Evolutionary conservation across 2,329 filamentous ascomycete genomes (phyloP).

Genomic region (Dactylellina haptotyla): DNA sequence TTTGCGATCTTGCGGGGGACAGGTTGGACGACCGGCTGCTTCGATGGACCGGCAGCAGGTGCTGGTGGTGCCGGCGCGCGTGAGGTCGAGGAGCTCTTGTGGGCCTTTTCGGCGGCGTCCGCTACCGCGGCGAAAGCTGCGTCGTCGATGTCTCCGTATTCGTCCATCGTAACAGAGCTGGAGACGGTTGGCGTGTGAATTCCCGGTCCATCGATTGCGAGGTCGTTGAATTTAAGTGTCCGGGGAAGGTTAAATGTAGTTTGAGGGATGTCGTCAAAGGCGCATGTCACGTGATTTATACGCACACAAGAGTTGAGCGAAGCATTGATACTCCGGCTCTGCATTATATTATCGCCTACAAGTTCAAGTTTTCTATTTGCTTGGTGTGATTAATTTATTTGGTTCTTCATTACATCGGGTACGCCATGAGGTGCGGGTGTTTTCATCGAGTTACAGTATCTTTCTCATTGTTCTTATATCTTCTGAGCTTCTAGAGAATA

Average conservation of each 20-base stretch:
- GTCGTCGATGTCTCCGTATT: constrained; percentile 69
- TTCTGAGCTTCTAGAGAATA: constrained; percentile 37
- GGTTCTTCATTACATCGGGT: constrained; percentile 47
- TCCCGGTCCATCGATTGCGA: constrained; percentile 14
- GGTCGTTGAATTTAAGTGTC: not conserved
- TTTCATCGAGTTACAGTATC: constrained; percentile 54
- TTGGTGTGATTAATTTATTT: constrained; percentile 30
- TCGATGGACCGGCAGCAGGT: constrained; percentile 59
- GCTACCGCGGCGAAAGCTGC: constrained; percentile 69
- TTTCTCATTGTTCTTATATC: constrained; percentile 49
- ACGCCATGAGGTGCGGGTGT: constrained; percentile 36
- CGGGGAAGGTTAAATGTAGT: not conserved
- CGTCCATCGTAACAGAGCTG: constrained; percentile 60
- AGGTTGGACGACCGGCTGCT: constrained; percentile 50
- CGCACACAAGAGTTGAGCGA: no score
- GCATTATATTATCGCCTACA: not conserved
- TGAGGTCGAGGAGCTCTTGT: constrained; percentile 53
- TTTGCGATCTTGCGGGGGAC: constrained; percentile 54
- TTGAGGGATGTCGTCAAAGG: constrained; percentile 35
- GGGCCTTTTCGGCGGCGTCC: constrained; percentile 62
- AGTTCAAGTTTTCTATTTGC: not conserved
- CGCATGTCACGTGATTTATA: constrained; percentile 24
- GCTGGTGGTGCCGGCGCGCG: constrained; percentile 58
- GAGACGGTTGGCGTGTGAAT: not conserved
- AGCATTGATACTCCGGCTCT: not conserved